Percentiles rank a stretch among this genome's conserved stretches.
Conservation (phyloP, 2,329 filamentous ascomycete genomes). For the Paramyrothecium roridum region DNA sequence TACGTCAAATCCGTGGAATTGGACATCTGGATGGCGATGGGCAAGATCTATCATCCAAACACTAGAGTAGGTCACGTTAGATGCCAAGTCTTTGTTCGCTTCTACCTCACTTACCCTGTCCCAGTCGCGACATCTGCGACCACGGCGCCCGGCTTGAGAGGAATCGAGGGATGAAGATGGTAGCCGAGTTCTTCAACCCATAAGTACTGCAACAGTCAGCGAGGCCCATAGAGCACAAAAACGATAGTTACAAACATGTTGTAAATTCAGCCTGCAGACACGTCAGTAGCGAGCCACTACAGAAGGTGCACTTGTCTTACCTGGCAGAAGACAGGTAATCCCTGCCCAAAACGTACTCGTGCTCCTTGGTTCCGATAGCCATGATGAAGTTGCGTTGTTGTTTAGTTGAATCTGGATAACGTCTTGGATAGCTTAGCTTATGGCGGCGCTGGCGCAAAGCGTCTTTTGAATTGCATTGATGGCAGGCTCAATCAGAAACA, state of each 20-base stretch:
- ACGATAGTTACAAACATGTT: background rate
- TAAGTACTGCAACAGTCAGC: background rate
- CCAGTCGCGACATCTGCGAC: background rate
- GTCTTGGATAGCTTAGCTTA: too few species aligned
- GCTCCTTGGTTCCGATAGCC: too few species aligned
- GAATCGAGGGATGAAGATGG: background rate
- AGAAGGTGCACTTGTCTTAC: background rate
- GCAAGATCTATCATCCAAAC: background rate
- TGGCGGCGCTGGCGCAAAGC: too few species aligned
- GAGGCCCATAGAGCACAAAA: background rate
- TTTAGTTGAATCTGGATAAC: too few species aligned
- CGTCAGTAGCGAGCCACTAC: background rate
- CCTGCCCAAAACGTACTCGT: background rate
- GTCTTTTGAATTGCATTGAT: too few species aligned
- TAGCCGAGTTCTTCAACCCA: background rate
- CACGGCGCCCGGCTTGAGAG: background rate
- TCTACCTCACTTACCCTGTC: background rate
- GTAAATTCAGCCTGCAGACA: background rate
- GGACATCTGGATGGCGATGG: background rate
- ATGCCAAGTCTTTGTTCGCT: background rate
- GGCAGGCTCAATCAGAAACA: too few species aligned
- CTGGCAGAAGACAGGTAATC: constrained; percentile 1
- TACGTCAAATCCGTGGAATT: background rate
- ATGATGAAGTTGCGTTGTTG: background rate
- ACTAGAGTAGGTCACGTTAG: background rate